Evolutionary conservation across 2,329 filamentous ascomycete genomes (phyloP).

Genomic region (Xylogone sp.): DNA sequence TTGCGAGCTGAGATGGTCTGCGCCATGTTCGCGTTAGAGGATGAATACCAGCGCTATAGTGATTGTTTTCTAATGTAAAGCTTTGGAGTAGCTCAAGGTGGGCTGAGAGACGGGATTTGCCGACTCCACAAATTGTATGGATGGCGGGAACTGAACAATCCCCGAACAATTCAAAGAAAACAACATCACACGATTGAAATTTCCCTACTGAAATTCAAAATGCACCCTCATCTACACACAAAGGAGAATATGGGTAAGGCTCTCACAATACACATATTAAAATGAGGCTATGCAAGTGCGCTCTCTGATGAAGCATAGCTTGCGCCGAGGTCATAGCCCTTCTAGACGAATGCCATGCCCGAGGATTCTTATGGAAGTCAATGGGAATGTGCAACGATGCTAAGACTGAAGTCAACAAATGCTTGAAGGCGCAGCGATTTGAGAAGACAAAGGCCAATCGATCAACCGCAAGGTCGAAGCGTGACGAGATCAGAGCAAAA

Average conservation of each 20-base stretch:
- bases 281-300: no score
- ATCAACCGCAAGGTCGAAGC: constrained; percentile 63
- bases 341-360: constrained; percentile 92
- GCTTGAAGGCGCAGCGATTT: constrained; percentile 74
- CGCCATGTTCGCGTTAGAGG: constrained; percentile 20
- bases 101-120: constrained; percentile 11
- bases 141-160: neutral
- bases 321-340: constrained; percentile 93
- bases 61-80: constrained; percentile 5
- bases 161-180: neutral
- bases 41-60: no score
- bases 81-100: constrained; percentile 3
- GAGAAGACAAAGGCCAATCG: constrained; percentile 77
- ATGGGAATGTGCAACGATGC: constrained; percentile 85
- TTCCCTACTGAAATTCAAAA: constrained; percentile 37
- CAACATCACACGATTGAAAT: neutral
- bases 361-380: constrained; percentile 88
- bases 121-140: constrained; percentile 5
- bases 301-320: constrained; percentile 48
- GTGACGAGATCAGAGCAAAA: constrained; percentile 68
- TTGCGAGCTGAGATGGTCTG: constrained; percentile 27
- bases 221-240: constrained; percentile 98
- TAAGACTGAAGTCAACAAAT: constrained; percentile 81
- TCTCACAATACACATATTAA: no score
- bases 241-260: constrained; percentile 79